Conservation (phyloP, 495 filamentous ascomycete genomes). For the Physcia stellaris region DNA sequence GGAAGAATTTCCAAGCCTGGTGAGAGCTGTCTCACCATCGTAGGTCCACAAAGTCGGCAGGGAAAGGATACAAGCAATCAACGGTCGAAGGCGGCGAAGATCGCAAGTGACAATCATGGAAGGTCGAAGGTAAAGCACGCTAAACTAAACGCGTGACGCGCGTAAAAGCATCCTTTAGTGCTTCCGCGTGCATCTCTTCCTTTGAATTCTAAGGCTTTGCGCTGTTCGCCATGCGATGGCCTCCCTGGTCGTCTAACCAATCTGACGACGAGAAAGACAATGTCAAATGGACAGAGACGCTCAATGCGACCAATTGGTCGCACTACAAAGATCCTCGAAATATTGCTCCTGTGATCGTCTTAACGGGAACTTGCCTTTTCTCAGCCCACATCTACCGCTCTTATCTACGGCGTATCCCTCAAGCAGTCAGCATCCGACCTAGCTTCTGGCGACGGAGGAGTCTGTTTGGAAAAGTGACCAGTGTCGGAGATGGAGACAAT, state of each 20-base stretch:
- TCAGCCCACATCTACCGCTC: slow-evolving; percentile 36
- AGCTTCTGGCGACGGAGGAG: slow-evolving; percentile 48
- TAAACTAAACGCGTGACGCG: no score
- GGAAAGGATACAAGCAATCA: no score
- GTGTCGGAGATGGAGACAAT: slow-evolving; percentile 90
- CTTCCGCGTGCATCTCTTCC: no score
- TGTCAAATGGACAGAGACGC: slow-evolving; percentile 34
- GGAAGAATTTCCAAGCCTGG: no score
- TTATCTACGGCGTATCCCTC: slow-evolving; percentile 72
- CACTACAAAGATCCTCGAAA: slow-evolving; percentile 54
- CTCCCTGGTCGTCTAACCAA: slow-evolving; percentile 30
- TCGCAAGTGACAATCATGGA: no score
- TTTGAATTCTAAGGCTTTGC: background rate
- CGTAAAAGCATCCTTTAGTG: no score
- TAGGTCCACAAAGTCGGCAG: no score
- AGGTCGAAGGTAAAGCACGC: no score
- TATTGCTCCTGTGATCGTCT: slow-evolving; percentile 51
- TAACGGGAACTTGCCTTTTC: slow-evolving; percentile 51
- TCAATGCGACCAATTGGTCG: slow-evolving; percentile 47
- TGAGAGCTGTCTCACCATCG: no score
- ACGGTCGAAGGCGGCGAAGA: no score
- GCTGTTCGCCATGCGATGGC: slow-evolving; percentile 35
- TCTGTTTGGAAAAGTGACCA: slow-evolving; percentile 74
- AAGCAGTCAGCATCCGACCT: slow-evolving; percentile 54
- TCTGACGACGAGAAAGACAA: slow-evolving; percentile 15